Base-by-base conservation (phyloP, 345 rosid species). In the Odontarrhena argentea region DNA sequence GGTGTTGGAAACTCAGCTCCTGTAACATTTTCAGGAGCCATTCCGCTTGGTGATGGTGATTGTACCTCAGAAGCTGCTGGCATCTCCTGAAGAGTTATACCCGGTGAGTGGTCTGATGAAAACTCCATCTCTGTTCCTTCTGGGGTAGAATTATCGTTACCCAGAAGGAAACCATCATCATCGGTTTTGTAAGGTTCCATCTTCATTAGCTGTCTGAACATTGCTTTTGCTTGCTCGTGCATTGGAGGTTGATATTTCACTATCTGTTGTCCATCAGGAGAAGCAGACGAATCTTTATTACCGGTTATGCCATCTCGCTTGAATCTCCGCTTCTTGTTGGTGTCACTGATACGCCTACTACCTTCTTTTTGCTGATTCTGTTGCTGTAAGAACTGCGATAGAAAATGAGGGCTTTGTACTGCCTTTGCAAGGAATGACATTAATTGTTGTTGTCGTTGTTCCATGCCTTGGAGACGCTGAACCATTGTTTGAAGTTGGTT, bases 401-500 rank as follows among this genome's bases (percentile, higher is more conserved):
- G 81, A 78, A 94, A 94, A 63, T 87, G 85, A 42, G 97, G 99
- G 75, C 90, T 91, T 77, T 88, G 96, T 47, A 91, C 87, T 61
- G 97, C 99, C 81, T 91, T 94, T 7, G 96, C 96, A 46, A 94
- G 81, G 78, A 94, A 94, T 15, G 97, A 86, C 96, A 94, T 94
- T 88, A 94, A 71, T 73, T 94, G 97, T 67, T 94, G 99, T 74
- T 91, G 99, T 57, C 97, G 86, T 77, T 87, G 92, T 81, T 94
- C 99, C 99, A 94, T 94, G 40, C 93, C 96, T 52, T 88, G 99
- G 73, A 94, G 93, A 50, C 89, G 88, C 77, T 94, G 92, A 57
- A 82, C 91, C 97, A 86, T 85, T 3, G 88, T 71, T 67, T 88
- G 97, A 70, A 94, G 81, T 77, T 94, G 91, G 82, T 74, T 70